Conservation (phyloP, 768 basidiomycete species). For the Nidularia sp. region DNA sequence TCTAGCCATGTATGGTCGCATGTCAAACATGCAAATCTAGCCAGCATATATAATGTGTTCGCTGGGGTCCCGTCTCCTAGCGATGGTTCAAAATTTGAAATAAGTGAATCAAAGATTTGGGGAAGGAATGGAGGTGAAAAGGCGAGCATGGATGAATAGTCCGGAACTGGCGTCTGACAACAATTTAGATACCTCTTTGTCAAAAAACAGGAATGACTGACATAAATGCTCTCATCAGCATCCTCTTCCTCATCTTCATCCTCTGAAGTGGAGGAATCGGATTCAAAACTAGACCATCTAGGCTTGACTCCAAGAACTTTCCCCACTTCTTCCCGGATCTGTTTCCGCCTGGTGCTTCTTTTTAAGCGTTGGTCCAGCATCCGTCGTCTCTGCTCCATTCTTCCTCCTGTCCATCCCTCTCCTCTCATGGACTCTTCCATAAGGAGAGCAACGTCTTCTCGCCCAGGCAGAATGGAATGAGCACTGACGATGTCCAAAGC, state of each 20-base stretch:
- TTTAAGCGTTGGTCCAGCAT: conserved; percentile 54
- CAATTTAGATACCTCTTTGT: conserved; percentile 13
- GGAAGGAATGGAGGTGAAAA: conserved; percentile 81
- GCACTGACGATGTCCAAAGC: conserved; percentile 89
- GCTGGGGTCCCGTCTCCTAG: conserved; percentile 82
- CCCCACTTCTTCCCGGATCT: conserved; percentile 56
- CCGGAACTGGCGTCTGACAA: conserved; percentile 62
- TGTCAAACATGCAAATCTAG: conserved; percentile 89
- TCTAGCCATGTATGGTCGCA: conserved; percentile 92
- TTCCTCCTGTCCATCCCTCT: conserved; percentile 77
- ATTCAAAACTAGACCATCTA: conserved; percentile 62
- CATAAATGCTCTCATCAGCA: conserved; percentile 43
- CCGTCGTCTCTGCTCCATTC: conserved; percentile 66
- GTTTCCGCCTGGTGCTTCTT: conserved; percentile 46
- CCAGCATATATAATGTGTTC: conserved; percentile 85
- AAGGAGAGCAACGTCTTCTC: conserved; percentile 82
- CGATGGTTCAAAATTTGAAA: conserved; percentile 69
- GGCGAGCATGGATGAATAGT: conserved; percentile 88
- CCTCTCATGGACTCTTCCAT: conserved; percentile 87
- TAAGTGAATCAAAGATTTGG: conserved; percentile 75
- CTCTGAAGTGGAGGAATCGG: conserved; percentile 36
- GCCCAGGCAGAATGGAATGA: conserved; percentile 74
- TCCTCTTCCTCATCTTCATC: conserved; percentile 42
- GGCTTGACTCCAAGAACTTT: conserved; percentile 51
- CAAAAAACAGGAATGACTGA: conserved; percentile 25